Conservation (phyloP, 306 rosid species). For the Vicia faba region DNA sequence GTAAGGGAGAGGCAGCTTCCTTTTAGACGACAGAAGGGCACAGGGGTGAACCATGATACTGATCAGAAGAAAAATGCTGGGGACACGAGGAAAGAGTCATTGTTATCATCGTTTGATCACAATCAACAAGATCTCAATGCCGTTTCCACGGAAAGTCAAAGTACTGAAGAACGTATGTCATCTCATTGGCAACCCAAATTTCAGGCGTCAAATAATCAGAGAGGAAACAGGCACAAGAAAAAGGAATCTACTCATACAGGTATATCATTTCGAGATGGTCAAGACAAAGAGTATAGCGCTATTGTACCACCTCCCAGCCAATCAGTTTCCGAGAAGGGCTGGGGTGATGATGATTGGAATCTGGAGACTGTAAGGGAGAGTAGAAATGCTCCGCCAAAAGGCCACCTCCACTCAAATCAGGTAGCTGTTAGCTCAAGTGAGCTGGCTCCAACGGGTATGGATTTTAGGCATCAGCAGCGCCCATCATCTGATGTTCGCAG, state of each 20-base stretch:
- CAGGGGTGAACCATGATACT: constrained; percentile 50
- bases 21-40: constrained; percentile 60
- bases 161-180: constrained; percentile 57
- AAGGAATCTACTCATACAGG: constrained; percentile 45
- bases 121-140: constrained; percentile 49
- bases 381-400: constrained; percentile 52
- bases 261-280: constrained; percentile 37
- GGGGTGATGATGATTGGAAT: constrained; percentile 48
- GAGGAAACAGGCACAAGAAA: constrained; percentile 44
- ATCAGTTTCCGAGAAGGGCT: constrained; percentile 42
- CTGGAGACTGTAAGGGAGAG: constrained; percentile 62
- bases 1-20: constrained; percentile 61
- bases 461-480: constrained; percentile 65
- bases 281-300: constrained; percentile 40
- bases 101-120: constrained; percentile 47
- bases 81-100: constrained; percentile 49
- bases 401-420: constrained; percentile 54
- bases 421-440: constrained; percentile 48
- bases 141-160: constrained; percentile 60
- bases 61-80: constrained; percentile 58
- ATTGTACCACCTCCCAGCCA: constrained; percentile 48
- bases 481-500: constrained; percentile 59
- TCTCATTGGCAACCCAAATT: constrained; percentile 91
- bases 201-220: constrained; percentile 56
- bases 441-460: constrained; percentile 47